Conservation (phyloP, 2,329 filamentous ascomycete genomes). For the Exserohilum rostratum region DNA sequence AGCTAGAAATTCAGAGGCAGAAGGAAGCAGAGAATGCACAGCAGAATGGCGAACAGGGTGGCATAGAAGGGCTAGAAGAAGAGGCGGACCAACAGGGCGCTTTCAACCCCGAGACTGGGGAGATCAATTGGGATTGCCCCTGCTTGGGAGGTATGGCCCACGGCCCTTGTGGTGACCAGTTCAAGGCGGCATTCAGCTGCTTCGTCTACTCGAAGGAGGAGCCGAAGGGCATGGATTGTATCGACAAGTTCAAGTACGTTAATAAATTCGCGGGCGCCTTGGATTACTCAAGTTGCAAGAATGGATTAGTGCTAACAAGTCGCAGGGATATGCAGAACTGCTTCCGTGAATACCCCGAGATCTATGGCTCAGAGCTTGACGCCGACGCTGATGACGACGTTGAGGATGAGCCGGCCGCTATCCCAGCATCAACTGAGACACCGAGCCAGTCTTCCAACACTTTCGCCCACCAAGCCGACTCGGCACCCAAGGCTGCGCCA, state of each 20-base stretch:
- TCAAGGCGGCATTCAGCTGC: slow-evolving; percentile 95
- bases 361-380: slow-evolving; percentile 87
- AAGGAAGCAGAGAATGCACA: slow-evolving; percentile 24
- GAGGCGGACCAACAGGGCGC: slow-evolving; percentile 88
- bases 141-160: slow-evolving; percentile 97
- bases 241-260: slow-evolving; percentile 93
- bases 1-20: slow-evolving; percentile 36
- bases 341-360: slow-evolving; percentile 89
- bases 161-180: slow-evolving; percentile 93
- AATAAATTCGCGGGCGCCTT: background rate
- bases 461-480: background rate
- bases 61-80: slow-evolving; percentile 69
- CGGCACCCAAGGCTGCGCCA: slow-evolving; percentile 6
- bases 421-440: slow-evolving; percentile 15
- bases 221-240: slow-evolving; percentile 96
- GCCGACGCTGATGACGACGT: slow-evolving; percentile 77
- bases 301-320: slow-evolving; percentile 8
- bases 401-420: slow-evolving; percentile 49
- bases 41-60: slow-evolving; percentile 31
- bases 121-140: slow-evolving; percentile 99
- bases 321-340: slow-evolving; percentile 93
- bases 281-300: too few relatives aligned
- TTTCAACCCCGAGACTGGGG: slow-evolving; percentile 97
- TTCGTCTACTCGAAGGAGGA: slow-evolving; percentile 96
- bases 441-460: slow-evolving; percentile 1